Conservation (phyloP, 441 rosid species). For the Capsella rubella region DNA sequence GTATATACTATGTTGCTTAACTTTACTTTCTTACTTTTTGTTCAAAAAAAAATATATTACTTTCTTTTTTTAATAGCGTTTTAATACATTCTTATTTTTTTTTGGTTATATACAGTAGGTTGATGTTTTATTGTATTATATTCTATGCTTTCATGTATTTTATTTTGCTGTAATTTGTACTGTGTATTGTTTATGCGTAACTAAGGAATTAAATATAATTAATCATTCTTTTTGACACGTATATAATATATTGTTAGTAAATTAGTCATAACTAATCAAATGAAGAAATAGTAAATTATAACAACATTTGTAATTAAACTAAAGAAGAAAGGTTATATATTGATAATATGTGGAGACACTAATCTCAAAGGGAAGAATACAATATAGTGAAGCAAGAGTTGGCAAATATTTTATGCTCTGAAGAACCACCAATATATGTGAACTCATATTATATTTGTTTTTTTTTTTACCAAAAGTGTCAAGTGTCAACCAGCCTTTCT, state of each 20-base stretch:
- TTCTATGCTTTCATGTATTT: too few relatives aligned
- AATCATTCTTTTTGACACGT: too few relatives aligned
- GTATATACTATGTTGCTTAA: too few relatives aligned
- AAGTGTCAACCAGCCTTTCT: slow-evolving; percentile 16
- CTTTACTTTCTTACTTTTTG: too few relatives aligned
- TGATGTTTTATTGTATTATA: neutral
- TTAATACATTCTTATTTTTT: too few relatives aligned
- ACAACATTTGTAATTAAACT: neutral
- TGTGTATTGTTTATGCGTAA: too few relatives aligned
- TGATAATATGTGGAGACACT: neutral
- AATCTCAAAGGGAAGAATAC: slow-evolving; percentile 9
- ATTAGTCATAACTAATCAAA: neutral
- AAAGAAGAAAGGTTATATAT: neutral
- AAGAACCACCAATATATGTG: neutral
- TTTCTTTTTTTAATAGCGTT: too few relatives aligned
- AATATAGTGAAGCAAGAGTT: slow-evolving; percentile 8
- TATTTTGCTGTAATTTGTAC: too few relatives aligned
- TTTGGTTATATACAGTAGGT: neutral
- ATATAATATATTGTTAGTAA: too few relatives aligned
- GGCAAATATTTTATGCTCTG: slow-evolving; percentile 33
- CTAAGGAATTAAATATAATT: too few relatives aligned
- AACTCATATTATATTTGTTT: slow-evolving; percentile 31
- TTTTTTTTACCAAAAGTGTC: slow-evolving; percentile 36
- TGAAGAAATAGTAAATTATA: neutral
- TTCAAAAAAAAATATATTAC: too few relatives aligned